phyloP scores from a whole-genome alignment of 1,139 yeast genomes.

The Suhomyces taliae region DNA sequence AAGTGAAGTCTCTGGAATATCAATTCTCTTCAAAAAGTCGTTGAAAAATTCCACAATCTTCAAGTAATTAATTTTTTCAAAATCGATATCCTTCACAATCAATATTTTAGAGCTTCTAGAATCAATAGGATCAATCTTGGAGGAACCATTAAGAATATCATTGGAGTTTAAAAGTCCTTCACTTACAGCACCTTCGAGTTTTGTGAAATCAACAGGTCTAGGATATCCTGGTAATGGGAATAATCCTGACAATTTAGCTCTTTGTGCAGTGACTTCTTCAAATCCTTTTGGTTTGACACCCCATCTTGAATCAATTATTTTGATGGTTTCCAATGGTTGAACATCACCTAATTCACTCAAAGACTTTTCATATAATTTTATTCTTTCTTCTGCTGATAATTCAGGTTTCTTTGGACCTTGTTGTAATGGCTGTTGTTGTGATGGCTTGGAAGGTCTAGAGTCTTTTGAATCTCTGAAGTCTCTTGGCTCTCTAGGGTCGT shows the following conservation, averaged over 20 bases:
- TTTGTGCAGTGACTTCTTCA: slow-evolving; percentile 72
- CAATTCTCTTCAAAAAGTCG: slow-evolving; percentile 39
- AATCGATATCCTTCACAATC: slow-evolving; percentile 47
- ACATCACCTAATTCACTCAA: slow-evolving; percentile 24
- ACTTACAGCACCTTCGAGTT: slow-evolving; percentile 49
- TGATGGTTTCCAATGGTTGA: slow-evolving; percentile 29
- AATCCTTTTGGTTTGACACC: slow-evolving; percentile 74
- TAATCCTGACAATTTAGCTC: slow-evolving; percentile 79
- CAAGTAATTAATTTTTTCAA: slow-evolving; percentile 39
- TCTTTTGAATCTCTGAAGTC: not conserved
- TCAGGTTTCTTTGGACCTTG: slow-evolving; percentile 2
- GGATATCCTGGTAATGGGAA: slow-evolving; percentile 78
- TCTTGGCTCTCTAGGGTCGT: slow-evolving; percentile 1
- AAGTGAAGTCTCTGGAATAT: slow-evolving; percentile 29
- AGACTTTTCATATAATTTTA: slow-evolving; percentile 21
- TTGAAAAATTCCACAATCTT: slow-evolving; percentile 46
- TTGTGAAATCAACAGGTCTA: slow-evolving; percentile 54
- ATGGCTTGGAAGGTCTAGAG: not conserved
- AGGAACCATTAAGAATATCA: slow-evolving; percentile 37
- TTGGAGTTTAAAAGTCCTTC: slow-evolving; percentile 42
- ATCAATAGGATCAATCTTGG: slow-evolving; percentile 52
- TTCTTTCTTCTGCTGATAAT: slow-evolving; percentile 20
- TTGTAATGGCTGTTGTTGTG: not conserved
- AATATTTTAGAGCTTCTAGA: slow-evolving; percentile 54
- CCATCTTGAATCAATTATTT: slow-evolving; percentile 62